These are phyloP conservation scores for Dunaliella sp. DNA, from an alignment of 139 green algal species.

Conservation along the genomic window DNA sequence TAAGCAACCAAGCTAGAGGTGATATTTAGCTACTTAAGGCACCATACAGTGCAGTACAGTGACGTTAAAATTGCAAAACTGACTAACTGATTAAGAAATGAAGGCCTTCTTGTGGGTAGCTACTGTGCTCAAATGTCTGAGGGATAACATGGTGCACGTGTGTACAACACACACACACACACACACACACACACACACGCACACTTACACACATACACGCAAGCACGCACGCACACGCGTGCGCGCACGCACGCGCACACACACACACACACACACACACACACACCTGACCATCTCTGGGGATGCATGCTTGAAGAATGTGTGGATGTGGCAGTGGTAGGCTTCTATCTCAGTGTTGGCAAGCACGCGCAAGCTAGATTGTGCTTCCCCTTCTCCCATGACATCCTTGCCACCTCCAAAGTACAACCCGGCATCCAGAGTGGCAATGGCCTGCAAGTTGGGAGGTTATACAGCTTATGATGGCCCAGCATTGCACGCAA, in stretches of 20 bases:
- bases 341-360: conserved; percentile 8
- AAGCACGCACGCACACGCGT: background rate
- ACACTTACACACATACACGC: conserved; percentile 3
- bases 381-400: conserved; percentile 40
- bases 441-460: conserved; percentile 37
- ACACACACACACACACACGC: conserved; percentile 4
- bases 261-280: background rate
- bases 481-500: no score
- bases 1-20: no score
- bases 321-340: conserved; percentile 42
- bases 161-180: no score
- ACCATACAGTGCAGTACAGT: no score
- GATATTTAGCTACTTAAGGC: no score
- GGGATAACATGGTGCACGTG: background rate
- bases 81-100: no score
- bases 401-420: conserved; percentile 32
- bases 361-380: conserved; percentile 29
- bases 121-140: no score
- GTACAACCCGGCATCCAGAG: conserved; percentile 17
- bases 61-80: no score
- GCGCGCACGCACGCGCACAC: background rate
- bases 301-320: conserved; percentile 31
- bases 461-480: no score
- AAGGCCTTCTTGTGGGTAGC: no score
- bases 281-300: conserved; percentile 28